These are phyloP conservation scores for Graphilbum ipis-grandicollis DNA, from an alignment of 2,329 filamentous ascomycete genomes.

Conservation along the genomic window DNA sequence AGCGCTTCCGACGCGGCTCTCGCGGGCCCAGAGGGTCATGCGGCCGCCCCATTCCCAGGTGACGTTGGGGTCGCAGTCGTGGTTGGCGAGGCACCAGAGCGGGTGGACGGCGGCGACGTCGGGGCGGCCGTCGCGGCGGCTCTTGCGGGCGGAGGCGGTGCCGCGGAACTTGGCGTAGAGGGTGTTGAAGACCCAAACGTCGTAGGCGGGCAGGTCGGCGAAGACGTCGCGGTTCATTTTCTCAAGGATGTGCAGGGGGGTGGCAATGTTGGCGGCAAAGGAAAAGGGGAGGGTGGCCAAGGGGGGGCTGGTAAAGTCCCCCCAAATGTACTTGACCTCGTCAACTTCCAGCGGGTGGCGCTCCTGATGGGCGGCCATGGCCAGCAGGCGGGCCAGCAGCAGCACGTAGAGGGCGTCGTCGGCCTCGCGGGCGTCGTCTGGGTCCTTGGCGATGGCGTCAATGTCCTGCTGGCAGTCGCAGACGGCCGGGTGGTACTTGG, in stretches of 20 bases:
- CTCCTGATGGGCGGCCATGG: conserved; percentile 44
- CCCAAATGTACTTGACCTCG: conserved; percentile 53
- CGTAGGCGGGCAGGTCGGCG: conserved; percentile 36
- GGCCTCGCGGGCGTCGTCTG: conserved; percentile 39
- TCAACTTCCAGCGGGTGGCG: conserved; percentile 44
- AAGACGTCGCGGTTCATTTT: conserved; percentile 76
- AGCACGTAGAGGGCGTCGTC: conserved; percentile 46
- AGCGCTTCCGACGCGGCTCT: conserved; percentile 34
- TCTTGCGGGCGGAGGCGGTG: conserved; percentile 70
- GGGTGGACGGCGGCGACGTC: conserved; percentile 90
- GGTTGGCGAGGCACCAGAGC: conserved; percentile 91
- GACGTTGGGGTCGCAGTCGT: conserved; percentile 90
- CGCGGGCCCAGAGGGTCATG: conserved; percentile 52
- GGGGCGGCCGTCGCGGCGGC: conserved; percentile 58
- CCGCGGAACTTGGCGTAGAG: conserved; percentile 86
- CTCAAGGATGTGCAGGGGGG: conserved; percentile 60
- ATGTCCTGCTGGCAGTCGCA: conserved; percentile 52
- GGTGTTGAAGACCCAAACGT: conserved; percentile 78
- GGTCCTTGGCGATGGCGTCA: conserved; percentile 47
- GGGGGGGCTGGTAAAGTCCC: conserved; percentile 43
- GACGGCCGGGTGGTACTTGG: conserved; percentile 45
- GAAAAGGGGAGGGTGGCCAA: conserved; percentile 58
- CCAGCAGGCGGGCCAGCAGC: conserved; percentile 42
- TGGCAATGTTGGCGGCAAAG: conserved; percentile 58
- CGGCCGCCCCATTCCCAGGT: conserved; percentile 80